These are phyloP conservation scores for Chaetomium tenue DNA, from an alignment of 495 filamentous ascomycete genomes.

Conservation along the genomic window DNA sequence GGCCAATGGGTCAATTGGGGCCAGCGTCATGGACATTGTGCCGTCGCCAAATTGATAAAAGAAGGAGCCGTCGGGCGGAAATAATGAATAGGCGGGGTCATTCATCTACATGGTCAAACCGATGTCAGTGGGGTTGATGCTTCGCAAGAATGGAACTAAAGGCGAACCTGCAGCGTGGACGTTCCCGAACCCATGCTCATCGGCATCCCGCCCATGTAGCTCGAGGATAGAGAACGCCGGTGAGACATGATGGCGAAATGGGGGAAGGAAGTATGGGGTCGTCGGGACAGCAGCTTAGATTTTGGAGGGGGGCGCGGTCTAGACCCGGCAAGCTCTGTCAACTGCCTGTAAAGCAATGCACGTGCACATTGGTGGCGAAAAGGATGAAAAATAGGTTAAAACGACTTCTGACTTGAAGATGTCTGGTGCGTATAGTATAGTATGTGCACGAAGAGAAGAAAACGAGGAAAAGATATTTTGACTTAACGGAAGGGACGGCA, in stretches of 20 bases:
- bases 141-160: conserved; percentile 2
- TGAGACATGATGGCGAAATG: conserved; percentile 40
- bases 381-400: background rate
- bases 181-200: conserved; percentile 12
- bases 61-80: conserved; percentile 41
- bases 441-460: background rate
- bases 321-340: background rate
- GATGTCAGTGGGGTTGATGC: conserved; percentile 25
- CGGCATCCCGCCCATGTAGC: conserved; percentile 17
- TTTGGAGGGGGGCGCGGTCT: background rate
- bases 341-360: background rate
- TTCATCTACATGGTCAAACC: conserved; percentile 31
- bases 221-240: conserved; percentile 31
- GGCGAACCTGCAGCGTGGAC: conserved; percentile 21
- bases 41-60: conserved; percentile 37
- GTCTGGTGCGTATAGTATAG: background rate
- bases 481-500: background rate
- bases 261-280: background rate
- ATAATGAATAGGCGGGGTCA: conserved; percentile 41
- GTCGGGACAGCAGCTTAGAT: background rate
- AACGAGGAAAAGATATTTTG: background rate
- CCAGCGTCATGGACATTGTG: conserved; percentile 40
- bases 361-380: background rate
- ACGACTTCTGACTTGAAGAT: background rate
- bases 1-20: conserved; percentile 29